A percentile compares a stretch with the other conserved stretches of the same genome.
phyloP scores from a whole-genome alignment of 169 alveolate species.

The Cryptosporidium ryanae region DNA sequence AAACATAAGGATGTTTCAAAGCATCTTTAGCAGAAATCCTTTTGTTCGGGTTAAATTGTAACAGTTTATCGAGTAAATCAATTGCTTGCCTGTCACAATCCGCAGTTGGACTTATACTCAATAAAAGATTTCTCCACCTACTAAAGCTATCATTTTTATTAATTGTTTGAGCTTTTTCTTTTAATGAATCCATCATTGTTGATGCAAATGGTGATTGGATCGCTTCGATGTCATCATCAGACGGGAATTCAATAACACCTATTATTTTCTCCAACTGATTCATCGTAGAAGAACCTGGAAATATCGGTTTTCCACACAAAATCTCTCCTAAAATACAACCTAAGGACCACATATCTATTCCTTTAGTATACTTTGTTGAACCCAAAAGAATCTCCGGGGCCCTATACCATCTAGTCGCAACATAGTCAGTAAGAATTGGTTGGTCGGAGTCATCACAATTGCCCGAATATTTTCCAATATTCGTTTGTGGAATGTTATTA shows the following conservation, averaged over 20 bases:
- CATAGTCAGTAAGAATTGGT: constrained; percentile 96
- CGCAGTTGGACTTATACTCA: constrained; percentile 42
- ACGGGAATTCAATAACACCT: constrained; percentile 94
- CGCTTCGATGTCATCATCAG: constrained; percentile 91
- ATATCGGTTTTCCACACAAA: constrained; percentile 94
- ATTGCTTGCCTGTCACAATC: constrained; percentile 86
- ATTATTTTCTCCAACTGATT: constrained; percentile 94
- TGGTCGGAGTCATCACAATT: constrained; percentile 81
- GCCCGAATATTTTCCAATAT: constrained; percentile 69
- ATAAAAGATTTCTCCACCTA: constrained; percentile 74
- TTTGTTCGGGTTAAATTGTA: constrained; percentile 92
- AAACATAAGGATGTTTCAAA: constrained; percentile 92
- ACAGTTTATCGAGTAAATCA: constrained; percentile 91
- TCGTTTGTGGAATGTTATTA: constrained; percentile 12
- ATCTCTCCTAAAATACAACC: constrained; percentile 99
- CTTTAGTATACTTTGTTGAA: constrained; percentile 96
- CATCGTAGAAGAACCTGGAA: constrained; percentile 98
- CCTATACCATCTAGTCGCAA: constrained; percentile 99
- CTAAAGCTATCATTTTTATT: constrained; percentile 75
- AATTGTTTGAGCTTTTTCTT: constrained; percentile 69
- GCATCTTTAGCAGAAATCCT: constrained; percentile 95
- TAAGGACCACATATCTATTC: constrained; percentile 99
- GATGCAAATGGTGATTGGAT: constrained; percentile 89
- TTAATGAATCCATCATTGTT: constrained; percentile 87
- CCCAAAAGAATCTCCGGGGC: constrained; percentile 98